These are phyloP conservation scores for Leccinum subfulvum DNA, from an alignment of 1,284 basidiomycete genomes.

Conservation along the genomic window DNA sequence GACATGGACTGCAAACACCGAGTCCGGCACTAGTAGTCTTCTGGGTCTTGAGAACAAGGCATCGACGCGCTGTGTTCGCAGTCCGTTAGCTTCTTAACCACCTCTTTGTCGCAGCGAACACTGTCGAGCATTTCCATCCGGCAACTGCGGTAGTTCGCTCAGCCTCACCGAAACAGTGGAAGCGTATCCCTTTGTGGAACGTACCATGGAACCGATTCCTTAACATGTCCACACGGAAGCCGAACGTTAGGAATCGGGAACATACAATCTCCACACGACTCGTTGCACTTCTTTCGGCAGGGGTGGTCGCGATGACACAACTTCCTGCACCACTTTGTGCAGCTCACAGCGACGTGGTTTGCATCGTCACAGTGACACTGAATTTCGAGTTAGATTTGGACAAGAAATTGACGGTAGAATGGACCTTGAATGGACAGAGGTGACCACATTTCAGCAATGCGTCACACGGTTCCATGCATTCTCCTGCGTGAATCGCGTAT, in stretches of 20 bases:
- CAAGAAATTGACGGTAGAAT: neutral
- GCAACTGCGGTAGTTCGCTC: constrained; percentile 38
- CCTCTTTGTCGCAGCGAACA: constrained; percentile 44
- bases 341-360: constrained; percentile 50
- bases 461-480: constrained; percentile 60
- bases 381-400: neutral
- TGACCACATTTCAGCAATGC: constrained; percentile 69
- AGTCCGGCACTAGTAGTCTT: constrained; percentile 39
- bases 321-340: constrained; percentile 50
- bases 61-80: constrained; percentile 59
- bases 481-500: constrained; percentile 41
- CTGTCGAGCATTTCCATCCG: constrained; percentile 43
- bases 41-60: constrained; percentile 48
- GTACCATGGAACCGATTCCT: constrained; percentile 54
- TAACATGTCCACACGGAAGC: constrained; percentile 66
- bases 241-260: constrained; percentile 46
- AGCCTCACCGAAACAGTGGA: neutral
- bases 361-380: constrained; percentile 71
- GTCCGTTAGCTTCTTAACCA: constrained; percentile 46
- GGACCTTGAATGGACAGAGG: constrained; percentile 59
- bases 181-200: constrained; percentile 12
- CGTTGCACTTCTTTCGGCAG: constrained; percentile 54
- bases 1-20: constrained; percentile 45
- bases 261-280: constrained; percentile 54
- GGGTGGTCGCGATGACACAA: constrained; percentile 60